Conservation (phyloP, 768 basidiomycete genomes). For the Coprinopsis marcescibilis region DNA sequence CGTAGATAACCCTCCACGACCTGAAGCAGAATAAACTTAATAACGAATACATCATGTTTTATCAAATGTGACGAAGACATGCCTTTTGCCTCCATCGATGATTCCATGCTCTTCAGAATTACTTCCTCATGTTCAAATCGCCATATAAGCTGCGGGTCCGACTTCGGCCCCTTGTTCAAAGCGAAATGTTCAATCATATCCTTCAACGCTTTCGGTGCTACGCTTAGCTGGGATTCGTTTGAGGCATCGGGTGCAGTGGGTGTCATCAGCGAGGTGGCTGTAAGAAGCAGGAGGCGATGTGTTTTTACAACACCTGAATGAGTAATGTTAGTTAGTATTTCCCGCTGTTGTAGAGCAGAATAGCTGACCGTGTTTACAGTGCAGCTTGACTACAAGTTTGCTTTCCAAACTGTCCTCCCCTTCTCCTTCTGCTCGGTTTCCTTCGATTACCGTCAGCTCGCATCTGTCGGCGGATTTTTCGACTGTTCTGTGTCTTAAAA, state of each 20-base stretch:
- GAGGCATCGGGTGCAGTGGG: conserved; percentile 57
- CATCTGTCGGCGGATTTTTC: conserved; percentile 77
- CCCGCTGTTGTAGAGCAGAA: background rate
- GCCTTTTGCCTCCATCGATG: conserved; percentile 64
- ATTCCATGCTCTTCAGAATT: conserved; percentile 61
- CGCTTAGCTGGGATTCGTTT: conserved; percentile 59
- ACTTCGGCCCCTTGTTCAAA: conserved; percentile 50
- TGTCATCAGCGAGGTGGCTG: conserved; percentile 52
- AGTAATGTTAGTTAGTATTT: background rate
- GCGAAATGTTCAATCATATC: conserved; percentile 84
- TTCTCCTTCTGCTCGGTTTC: conserved; percentile 32
- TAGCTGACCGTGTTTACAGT: conserved; percentile 75
- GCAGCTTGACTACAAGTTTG: conserved; percentile 62
- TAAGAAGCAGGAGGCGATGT: conserved; percentile 60
- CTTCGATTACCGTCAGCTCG: conserved; percentile 65
- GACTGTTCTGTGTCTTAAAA: conserved; percentile 65
- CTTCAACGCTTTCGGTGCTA: conserved; percentile 67
- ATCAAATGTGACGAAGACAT: background rate
- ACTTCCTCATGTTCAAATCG: conserved; percentile 67
- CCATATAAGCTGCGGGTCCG: conserved; percentile 80
- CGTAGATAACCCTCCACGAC: conserved; percentile 62
- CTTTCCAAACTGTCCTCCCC: conserved; percentile 62
- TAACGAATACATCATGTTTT: too few species aligned
- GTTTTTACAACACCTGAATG: conserved; percentile 77
- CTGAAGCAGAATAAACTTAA: conserved; percentile 26